A percentile compares a stretch with the other conserved stretches of the same genome.
phyloP scores from a whole-genome alignment of 2,329 filamentous ascomycete genomes.

The Aureobasidium melanogenum region DNA sequence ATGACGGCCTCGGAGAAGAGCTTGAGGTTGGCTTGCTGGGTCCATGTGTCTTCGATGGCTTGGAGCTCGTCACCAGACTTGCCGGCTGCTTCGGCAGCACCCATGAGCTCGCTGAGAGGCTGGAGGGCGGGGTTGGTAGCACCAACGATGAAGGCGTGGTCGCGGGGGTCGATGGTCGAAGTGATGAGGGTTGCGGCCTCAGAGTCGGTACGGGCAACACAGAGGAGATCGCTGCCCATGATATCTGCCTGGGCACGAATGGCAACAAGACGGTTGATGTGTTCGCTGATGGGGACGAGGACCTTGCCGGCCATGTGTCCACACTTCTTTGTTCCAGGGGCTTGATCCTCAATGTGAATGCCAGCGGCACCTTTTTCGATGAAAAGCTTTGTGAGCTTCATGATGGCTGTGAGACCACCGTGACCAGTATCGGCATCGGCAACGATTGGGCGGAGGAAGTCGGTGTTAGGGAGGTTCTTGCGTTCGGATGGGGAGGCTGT shows the following conservation, averaged over 20 bases:
- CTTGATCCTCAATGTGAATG: slow-evolving; percentile 98
- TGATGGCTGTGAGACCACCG: slow-evolving; percentile 93
- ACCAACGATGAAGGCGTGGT: slow-evolving; percentile 89
- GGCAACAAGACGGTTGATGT: slow-evolving; percentile 94
- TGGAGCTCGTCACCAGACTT: slow-evolving; percentile 76
- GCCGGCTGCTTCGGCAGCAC: slow-evolving; percentile 70
- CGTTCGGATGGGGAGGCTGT: slow-evolving; percentile 66
- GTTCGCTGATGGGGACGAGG: slow-evolving; percentile 89
- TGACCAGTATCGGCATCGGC: slow-evolving; percentile 97
- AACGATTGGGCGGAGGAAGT: slow-evolving; percentile 92
- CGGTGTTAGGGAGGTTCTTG: slow-evolving; percentile 64
- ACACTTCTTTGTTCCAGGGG: slow-evolving; percentile 97
- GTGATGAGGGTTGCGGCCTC: slow-evolving; percentile 97
- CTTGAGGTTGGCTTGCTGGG: slow-evolving; percentile 66
- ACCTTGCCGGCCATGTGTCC: slow-evolving; percentile 99
- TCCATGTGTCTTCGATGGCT: slow-evolving; percentile 87
- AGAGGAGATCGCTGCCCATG: slow-evolving; percentile 87
- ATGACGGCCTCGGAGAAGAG: slow-evolving; percentile 86
- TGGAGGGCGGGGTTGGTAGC: slow-evolving; percentile 76
- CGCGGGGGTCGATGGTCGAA: slow-evolving; percentile 88
- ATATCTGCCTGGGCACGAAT: slow-evolving; percentile 98
- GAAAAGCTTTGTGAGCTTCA: slow-evolving; percentile 99
- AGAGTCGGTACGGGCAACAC: slow-evolving; percentile 89
- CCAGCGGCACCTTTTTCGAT: slow-evolving; percentile 93
- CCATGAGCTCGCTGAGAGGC: slow-evolving; percentile 85